Conservation (phyloP, 352 stramenopile genomes). For the Globisporangium lucens region DNA sequence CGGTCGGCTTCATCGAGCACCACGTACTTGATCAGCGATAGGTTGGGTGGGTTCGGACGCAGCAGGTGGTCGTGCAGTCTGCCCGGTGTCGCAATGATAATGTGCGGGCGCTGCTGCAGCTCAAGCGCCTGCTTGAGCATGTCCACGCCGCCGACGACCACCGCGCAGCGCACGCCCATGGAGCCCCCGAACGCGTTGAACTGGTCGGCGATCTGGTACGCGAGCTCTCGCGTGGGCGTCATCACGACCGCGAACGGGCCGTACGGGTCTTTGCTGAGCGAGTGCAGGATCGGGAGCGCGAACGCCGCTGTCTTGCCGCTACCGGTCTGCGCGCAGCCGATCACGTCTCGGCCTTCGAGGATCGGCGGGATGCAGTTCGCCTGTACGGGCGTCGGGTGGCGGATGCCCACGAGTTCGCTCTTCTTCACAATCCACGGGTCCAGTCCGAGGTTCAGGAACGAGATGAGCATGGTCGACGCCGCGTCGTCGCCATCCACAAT, state of each 20-base stretch:
- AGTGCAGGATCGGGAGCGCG: constrained; percentile 96
- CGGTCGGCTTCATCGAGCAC: constrained; percentile 99
- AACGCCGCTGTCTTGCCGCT: constrained; percentile 99
- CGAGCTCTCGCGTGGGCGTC: constrained; percentile 96
- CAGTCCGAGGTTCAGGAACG: constrained; percentile 83
- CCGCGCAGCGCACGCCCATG: constrained; percentile 81
- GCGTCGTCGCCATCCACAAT: constrained; percentile 30
- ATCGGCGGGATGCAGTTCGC: constrained; percentile 90
- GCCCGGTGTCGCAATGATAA: constrained; percentile 97
- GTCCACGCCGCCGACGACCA: constrained; percentile 96
- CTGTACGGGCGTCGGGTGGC: constrained; percentile 88
- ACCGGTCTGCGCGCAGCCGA: constrained; percentile 93
- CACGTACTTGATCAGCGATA: constrained; percentile 91
- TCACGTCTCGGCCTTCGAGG: constrained; percentile 87
- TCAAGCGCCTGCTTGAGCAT: constrained; percentile 91
- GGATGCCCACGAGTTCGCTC: constrained; percentile 81
- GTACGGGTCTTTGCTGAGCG: constrained; percentile 91
- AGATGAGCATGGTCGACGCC: constrained; percentile 50
- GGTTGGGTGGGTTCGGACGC: constrained; percentile 86
- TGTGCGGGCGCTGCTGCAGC: constrained; percentile 91
- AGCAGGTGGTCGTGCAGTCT: constrained; percentile 92
- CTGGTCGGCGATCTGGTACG: constrained; percentile 98
- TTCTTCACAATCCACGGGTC: constrained; percentile 87
- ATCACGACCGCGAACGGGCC: constrained; percentile 96
- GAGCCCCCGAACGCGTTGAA: constrained; percentile 95